phyloP scores from a whole-genome alignment of 169 alveolate genomes.

The Sarcocystis neurona region DNA sequence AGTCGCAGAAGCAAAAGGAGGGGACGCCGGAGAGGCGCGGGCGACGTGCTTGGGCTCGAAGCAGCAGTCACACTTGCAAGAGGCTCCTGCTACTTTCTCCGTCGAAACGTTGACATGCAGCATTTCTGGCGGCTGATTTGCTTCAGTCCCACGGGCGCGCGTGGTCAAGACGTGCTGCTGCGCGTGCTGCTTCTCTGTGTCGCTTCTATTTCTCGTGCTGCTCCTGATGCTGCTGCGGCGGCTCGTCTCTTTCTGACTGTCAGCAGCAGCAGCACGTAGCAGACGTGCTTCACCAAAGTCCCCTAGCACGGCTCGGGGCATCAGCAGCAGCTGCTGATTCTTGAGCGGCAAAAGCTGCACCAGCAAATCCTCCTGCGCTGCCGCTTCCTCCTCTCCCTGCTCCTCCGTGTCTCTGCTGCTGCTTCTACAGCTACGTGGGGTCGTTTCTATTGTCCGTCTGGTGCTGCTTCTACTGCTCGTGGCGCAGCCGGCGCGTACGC shows the following conservation, averaged over 20 bases:
- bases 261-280: too few species aligned
- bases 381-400: background rate
- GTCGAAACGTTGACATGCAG: conserved; percentile 66
- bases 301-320: conserved; percentile 83
- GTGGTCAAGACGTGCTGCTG: conserved; percentile 17
- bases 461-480: background rate
- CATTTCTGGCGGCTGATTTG: conserved; percentile 91
- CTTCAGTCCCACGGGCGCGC: conserved; percentile 87
- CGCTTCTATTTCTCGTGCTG: background rate
- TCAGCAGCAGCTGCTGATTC: conserved; percentile 48
- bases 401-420: conserved; percentile 16
- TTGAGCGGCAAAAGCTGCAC: background rate
- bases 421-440: conserved; percentile 12
- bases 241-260: too few species aligned
- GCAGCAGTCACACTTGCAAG: too few species aligned
- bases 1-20: too few species aligned
- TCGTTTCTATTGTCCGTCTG: background rate
- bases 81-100: too few species aligned
- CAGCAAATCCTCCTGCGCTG: background rate
- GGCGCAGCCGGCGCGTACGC: background rate
- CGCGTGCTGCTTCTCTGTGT: too few species aligned
- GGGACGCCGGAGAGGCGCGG: too few species aligned
- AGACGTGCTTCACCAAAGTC: conserved; percentile 92
- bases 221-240: too few species aligned
- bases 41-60: too few species aligned